Conservation (phyloP, 2,329 filamentous ascomycete genomes). For the Tothia fuscella region DNA sequence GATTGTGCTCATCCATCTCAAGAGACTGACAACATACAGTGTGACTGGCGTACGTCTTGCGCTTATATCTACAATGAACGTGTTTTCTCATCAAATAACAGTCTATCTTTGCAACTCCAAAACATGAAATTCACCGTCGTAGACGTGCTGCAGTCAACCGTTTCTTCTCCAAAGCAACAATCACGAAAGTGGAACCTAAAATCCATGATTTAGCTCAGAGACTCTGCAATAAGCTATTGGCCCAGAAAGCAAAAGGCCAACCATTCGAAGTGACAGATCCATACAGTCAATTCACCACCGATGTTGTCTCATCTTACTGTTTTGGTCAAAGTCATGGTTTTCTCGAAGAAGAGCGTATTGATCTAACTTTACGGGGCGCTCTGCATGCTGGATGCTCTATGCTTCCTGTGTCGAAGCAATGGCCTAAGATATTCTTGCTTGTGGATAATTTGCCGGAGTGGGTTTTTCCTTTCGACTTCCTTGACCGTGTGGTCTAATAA, state of each 20-base stretch:
- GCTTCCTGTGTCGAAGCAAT: slow-evolving; percentile 2
- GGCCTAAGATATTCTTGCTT: slow-evolving; percentile 1
- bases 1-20: not conserved
- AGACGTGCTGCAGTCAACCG: slow-evolving; percentile 22
- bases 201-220: slow-evolving; percentile 13
- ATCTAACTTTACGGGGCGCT: slow-evolving; percentile 7
- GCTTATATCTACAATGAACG: not conserved
- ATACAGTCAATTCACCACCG: slow-evolving; percentile 14
- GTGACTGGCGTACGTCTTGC: no score
- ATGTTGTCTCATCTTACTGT: slow-evolving; percentile 16
- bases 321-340: slow-evolving; percentile 15
- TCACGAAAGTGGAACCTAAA: slow-evolving; percentile 15
- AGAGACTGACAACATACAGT: not conserved
- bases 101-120: not conserved
- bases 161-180: slow-evolving; percentile 23
- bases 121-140: slow-evolving; percentile 22
- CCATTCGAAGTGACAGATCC: slow-evolving; percentile 6
- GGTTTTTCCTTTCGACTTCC: not conserved
- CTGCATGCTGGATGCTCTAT: not conserved
- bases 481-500: not conserved
- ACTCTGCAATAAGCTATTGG: slow-evolving; percentile 9
- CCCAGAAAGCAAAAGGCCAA: not conserved
- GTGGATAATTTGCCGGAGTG: slow-evolving; percentile 1
- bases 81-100: not conserved
- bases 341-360: slow-evolving; percentile 14